A percentile compares a stretch with the other conserved stretches of the same genome.
Conservation (phyloP, 371 early-diverging fungal genomes). For the Coemansia sp. region DNA sequence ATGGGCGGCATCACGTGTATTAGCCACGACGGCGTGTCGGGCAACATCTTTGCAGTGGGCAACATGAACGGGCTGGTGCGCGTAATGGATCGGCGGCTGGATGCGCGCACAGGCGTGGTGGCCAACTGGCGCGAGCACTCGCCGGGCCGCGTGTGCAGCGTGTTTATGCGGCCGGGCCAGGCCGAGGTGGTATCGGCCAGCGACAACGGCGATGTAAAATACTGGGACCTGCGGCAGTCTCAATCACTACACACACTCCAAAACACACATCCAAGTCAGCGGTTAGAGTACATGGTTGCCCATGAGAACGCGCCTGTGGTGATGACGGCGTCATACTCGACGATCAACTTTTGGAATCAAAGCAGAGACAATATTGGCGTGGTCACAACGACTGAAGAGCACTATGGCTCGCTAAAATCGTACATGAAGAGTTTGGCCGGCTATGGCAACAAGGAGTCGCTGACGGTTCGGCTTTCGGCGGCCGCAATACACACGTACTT, state of each 20-base stretch:
- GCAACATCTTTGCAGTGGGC: conserved; percentile 42
- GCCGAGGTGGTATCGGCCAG: conserved; percentile 47
- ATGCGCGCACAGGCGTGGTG: conserved; percentile 31
- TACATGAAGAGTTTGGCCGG: conserved; percentile 43
- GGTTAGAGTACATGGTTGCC: conserved; percentile 40
- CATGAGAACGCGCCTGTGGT: conserved; percentile 46
- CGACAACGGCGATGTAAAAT: conserved; percentile 35
- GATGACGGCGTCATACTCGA: conserved; percentile 40
- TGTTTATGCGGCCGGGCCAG: conserved; percentile 39
- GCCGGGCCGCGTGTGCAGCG: conserved; percentile 29
- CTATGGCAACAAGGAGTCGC: conserved; percentile 6
- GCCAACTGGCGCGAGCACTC: conserved; percentile 49
- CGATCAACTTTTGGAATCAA: conserved; percentile 53
- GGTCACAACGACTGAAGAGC: conserved; percentile 14
- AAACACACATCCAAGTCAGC: conserved; percentile 18
- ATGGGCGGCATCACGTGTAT: conserved; percentile 47
- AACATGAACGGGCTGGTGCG: conserved; percentile 48
- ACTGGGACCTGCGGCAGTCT: conserved; percentile 51
- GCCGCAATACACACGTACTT: conserved; percentile 42
- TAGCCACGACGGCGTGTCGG: conserved; percentile 35
- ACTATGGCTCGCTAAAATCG: conserved; percentile 11
- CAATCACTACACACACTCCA: conserved; percentile 30
- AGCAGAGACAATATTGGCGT: conserved; percentile 42
- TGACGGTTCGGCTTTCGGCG: conserved; percentile 16
- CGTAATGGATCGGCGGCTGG: conserved; percentile 48